Evolutionary conservation across 2,329 filamentous ascomycete genomes (phyloP), one percentile per base, ranked within the genome.

Genomic region (Coleophoma eucalyptorum): DNA sequence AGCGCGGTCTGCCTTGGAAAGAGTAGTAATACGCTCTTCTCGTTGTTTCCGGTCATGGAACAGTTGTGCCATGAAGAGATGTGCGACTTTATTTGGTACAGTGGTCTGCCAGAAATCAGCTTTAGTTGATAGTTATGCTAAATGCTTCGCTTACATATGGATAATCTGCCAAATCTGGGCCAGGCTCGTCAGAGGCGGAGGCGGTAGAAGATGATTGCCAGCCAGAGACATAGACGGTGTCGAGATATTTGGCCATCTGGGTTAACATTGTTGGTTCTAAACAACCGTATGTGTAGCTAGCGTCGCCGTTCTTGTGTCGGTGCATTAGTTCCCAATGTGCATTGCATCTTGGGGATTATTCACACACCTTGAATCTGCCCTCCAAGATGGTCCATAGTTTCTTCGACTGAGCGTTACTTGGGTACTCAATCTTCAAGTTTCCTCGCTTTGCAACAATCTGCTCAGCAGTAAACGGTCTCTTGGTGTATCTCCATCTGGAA

Each of bases 31-130:
- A 53, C 94, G 90, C 72, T 97, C 94, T 71, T 97, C 91, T 58
- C 94, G 87, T 75, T 99, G 94, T 76, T 99, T 99, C 66, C 94
- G 89, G 80, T 99, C 94, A 75, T 99, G 94, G 87, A 99, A 99
- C 51, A 97, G 85, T 74, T 99, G 94, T 13, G 94, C 93, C 84
- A 95, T 92, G 83, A 96, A 99, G 48, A 99, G 83, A 68, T 99
- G 94, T 67, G 89, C 84, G 59, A 99, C 94, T 74, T 99, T 99
- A 79, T 97, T 96, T 48, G 94, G 94, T 19, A 99, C 94, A 41
- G 94, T 99, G 59, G 94, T 96, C 90, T 94, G 55, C 3, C 40
- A 37, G 34, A 15, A 63, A 58, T 53, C 50, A 42, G 47, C 11
- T 37, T 19, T 12, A 3, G 1, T 5, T 38, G 12, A 43, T 40